Conservation (phyloP, 129 eudicot species). For the Rutidosis leptorrhynchoides region DNA sequence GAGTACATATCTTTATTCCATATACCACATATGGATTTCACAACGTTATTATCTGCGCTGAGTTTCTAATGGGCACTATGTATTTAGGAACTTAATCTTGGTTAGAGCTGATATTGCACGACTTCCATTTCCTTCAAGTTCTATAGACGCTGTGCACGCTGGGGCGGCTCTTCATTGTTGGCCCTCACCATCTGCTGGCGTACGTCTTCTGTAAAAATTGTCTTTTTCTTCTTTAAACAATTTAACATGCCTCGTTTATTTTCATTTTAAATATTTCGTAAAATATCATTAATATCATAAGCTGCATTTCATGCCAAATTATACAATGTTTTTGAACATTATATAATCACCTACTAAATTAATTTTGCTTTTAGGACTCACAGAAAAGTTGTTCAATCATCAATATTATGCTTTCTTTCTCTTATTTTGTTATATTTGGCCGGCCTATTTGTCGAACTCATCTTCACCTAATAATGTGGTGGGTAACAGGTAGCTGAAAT, state of each 20-base stretch:
- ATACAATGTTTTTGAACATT: not conserved
- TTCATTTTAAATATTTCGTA: not conserved
- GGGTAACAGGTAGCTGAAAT: constrained; percentile 81
- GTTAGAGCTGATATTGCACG: constrained; percentile 96
- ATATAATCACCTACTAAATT: not conserved
- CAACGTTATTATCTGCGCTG: not conserved
- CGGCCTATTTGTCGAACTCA: not conserved
- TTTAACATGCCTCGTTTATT: no score
- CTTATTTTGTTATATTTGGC: no score
- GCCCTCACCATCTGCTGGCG: constrained; percentile 94
- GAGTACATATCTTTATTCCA: constrained; percentile 41
- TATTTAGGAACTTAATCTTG: constrained; percentile 55
- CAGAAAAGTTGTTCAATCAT: constrained; percentile 3
- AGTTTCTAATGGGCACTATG: constrained; percentile 24
- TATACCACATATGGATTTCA: not conserved
- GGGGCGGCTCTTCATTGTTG: constrained; percentile 99
- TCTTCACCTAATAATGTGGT: not conserved
- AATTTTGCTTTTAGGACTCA: not conserved
- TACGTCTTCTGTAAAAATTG: constrained; percentile 37
- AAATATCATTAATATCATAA: not conserved
- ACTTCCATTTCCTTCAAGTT: constrained; percentile 77
- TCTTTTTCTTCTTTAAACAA: no score
- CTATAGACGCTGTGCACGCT: constrained; percentile 93
- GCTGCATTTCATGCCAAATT: not conserved
- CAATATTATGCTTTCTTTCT: not conserved